A percentile compares a stretch with the other conserved stretches of the same genome.
These are phyloP conservation scores for Fusarium veterinarium DNA, from an alignment of 2,329 filamentous ascomycete species.

Conservation along the genomic window DNA sequence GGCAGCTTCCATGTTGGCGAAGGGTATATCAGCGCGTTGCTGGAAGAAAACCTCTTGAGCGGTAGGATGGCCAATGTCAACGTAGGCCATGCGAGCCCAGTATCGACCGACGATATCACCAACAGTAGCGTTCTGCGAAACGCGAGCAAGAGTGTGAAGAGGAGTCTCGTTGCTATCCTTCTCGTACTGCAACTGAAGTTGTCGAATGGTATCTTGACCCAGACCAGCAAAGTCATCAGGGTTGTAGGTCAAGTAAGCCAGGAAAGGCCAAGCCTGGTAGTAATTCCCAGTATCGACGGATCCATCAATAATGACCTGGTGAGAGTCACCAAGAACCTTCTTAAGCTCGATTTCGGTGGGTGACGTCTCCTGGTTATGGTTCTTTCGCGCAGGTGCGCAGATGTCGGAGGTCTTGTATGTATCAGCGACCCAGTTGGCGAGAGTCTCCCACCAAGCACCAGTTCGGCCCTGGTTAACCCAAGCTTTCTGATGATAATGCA, in stretches of 20 bases:
- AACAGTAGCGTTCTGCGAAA: slow-evolving; percentile 48
- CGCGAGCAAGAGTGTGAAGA: slow-evolving; percentile 57
- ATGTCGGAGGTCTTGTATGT: slow-evolving; percentile 58
- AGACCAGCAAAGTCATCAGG: slow-evolving; percentile 57
- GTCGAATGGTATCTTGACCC: slow-evolving; percentile 55
- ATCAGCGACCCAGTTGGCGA: slow-evolving; percentile 63
- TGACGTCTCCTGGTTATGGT: slow-evolving; percentile 49
- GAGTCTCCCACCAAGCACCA: slow-evolving; percentile 63
- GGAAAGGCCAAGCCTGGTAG: slow-evolving; percentile 64
- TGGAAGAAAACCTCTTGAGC: slow-evolving; percentile 53
- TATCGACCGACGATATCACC: slow-evolving; percentile 60
- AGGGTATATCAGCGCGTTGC: slow-evolving; percentile 53
- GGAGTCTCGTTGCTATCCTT: slow-evolving; percentile 61
- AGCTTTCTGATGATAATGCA: slow-evolving; percentile 58
- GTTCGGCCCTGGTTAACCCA: slow-evolving; percentile 60
- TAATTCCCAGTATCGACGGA: slow-evolving; percentile 57
- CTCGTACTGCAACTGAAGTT: slow-evolving; percentile 58
- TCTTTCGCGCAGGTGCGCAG: slow-evolving; percentile 54
- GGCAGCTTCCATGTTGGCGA: slow-evolving; percentile 54
- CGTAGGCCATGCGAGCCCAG: slow-evolving; percentile 65
- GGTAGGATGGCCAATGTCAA: slow-evolving; percentile 59
- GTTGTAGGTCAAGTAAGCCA: slow-evolving; percentile 61
- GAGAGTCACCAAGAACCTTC: slow-evolving; percentile 60
- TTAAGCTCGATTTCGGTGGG: slow-evolving; percentile 55
- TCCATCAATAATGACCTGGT: slow-evolving; percentile 62